Base-by-base conservation (phyloP, 352 stramenopile species). In the Globisporangium camurandrum region DNA sequence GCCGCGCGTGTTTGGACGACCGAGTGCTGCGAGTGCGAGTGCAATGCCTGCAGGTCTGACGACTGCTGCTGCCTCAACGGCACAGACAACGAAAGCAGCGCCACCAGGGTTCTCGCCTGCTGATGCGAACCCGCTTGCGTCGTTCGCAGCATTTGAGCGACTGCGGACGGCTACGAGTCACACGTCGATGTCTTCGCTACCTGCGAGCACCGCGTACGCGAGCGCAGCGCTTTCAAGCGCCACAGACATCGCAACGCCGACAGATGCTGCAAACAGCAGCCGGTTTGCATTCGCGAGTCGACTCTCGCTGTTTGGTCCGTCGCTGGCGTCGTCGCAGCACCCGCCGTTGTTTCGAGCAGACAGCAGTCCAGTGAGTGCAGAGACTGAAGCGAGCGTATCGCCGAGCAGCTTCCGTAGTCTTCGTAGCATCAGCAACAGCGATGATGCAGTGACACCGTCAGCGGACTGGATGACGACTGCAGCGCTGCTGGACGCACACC, bases 51-150 rank as follows among this genome's bases (percentile, higher is more conserved):
- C 17, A 46, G 39, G 26, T 9, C 10, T 47, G 11, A 50, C 24
- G 3, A n/a, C n/a, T n/a, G n/a, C n/a, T n/a, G n/a, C n/a, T n/a
- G n/a, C n/a, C n/a, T n/a, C n/a, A n/a, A n/a, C n/a, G n/a, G 22
- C 28, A 16, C 14, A 5, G n/a, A 24, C n/a, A 24, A 56, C 27
- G 45, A 68, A 51, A 51, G 62, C 77, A 19, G 64, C 67, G 1
- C 69, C 73, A 19, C 76, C 76, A 20, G 76, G 76, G 22, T 88
- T 88, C 58, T 73, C 73, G 1, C 46, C 76, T 2, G 73, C 66
- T 0, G 76, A 88, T 49, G 76, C 76, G 3, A 71, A 79, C 17
- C 76, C 76, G 1, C 24, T 67, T 38, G 71, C 75, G 28, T 60
- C 71, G 2, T 65, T 61, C 24, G 71, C 62, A 27, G 73, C 73